A percentile compares a stretch with the other conserved stretches of the same genome.
These are phyloP conservation scores for Citrullus amarus DNA, from an alignment of 306 rosid species.

Conservation along the genomic window DNA sequence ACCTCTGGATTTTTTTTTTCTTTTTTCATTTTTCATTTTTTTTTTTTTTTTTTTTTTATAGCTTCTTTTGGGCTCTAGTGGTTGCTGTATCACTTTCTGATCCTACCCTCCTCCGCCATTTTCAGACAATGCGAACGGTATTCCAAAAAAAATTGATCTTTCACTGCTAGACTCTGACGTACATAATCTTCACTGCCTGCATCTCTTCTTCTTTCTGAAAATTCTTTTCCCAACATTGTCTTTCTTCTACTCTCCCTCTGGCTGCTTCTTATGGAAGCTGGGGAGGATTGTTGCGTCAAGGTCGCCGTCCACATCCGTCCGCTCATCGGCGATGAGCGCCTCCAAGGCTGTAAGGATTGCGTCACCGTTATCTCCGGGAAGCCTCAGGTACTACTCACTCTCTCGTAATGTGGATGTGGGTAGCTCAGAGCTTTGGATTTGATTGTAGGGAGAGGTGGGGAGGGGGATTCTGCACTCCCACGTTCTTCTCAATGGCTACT, in stretches of 20 bases:
- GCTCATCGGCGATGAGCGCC: conserved; percentile 77
- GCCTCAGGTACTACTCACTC: conserved; percentile 67
- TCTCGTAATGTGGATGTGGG: conserved; percentile 15
- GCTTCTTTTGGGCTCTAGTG: neutral
- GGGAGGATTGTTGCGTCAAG: conserved; percentile 84
- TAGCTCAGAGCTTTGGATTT: conserved; percentile 4
- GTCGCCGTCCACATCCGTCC: conserved; percentile 97
- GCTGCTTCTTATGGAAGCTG: conserved; percentile 49
- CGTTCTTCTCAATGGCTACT: neutral
- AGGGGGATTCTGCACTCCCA: neutral
- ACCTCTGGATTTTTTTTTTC: neutral
- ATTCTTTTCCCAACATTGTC: neutral
- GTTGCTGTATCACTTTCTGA: conserved; percentile 27
- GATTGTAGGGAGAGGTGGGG: neutral
- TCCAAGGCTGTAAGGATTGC: conserved; percentile 96
- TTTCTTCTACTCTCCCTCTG: neutral
- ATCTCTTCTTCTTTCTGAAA: neutral
- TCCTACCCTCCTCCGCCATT: conserved; percentile 13
- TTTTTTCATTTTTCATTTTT: neutral
- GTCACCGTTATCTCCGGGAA: conserved; percentile 76
- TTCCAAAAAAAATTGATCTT: conserved; percentile 17
- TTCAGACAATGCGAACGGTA: conserved; percentile 27
- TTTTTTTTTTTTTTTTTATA: neutral
- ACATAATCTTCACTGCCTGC: neutral
- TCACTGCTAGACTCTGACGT: neutral